Evolutionary conservation across 352 stramenopile species (phyloP).

Genomic region (Pythium myriotylum): DNA sequence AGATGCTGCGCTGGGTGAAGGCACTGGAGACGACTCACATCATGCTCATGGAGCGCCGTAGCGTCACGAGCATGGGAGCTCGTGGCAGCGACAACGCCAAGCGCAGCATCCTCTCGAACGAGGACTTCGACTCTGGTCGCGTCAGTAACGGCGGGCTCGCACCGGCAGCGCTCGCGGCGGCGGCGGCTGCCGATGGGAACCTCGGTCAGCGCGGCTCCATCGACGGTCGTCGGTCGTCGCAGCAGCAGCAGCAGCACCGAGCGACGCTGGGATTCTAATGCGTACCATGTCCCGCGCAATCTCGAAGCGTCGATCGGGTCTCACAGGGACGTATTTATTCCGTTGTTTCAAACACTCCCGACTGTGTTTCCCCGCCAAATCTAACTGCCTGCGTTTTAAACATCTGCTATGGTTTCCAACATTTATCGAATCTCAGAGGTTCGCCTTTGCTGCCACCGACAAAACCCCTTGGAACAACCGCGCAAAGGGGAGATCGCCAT

Average conservation of each 20-base stretch:
- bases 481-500: slow-evolving; percentile 30
- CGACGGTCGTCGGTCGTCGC: slow-evolving; percentile 20
- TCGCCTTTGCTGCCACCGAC: background rate
- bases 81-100: slow-evolving; percentile 31
- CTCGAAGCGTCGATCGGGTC: slow-evolving; percentile 19
- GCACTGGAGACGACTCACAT: slow-evolving; percentile 54
- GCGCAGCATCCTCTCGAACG: slow-evolving; percentile 32
- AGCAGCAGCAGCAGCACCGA: slow-evolving; percentile 38
- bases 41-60: slow-evolving; percentile 47
- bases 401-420: background rate
- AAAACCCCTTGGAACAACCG: background rate
- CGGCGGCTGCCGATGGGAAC: background rate
- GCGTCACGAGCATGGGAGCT: slow-evolving; percentile 2
- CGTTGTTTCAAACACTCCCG: slow-evolving; percentile 30
- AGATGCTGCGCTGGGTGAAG: slow-evolving; percentile 77
- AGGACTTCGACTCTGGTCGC: slow-evolving; percentile 15
- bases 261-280: slow-evolving; percentile 73
- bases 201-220: slow-evolving; percentile 5
- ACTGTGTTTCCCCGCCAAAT: background rate
- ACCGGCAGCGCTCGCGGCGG: slow-evolving; percentile 13
- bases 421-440: slow-evolving; percentile 9
- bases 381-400: background rate
- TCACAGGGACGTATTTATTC: slow-evolving; percentile 39
- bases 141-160: slow-evolving; percentile 20
- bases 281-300: background rate